A percentile compares a stretch with the other conserved stretches of the same genome.
Evolutionary conservation across 306 rosid species (phyloP).

Genomic region (Vigna nakashimae): DNA sequence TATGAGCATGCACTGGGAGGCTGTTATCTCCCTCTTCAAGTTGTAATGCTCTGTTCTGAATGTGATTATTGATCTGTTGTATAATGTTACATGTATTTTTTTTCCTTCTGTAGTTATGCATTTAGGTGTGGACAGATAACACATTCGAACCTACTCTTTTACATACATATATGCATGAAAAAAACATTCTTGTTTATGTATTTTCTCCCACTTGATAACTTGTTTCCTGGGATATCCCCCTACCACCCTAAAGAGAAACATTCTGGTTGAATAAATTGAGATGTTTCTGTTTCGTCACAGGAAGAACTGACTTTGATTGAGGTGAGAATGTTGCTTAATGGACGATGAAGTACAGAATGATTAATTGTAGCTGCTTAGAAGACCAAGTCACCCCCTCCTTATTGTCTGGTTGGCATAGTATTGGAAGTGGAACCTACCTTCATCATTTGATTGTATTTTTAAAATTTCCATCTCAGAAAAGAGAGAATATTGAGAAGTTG

Average conservation of each 20-base stretch:
- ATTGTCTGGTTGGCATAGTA: conserved; percentile 1
- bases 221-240: not conserved
- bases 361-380: conserved; percentile 20
- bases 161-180: conserved; percentile 9
- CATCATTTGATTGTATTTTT: conserved; percentile 1
- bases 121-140: not conserved
- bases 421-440: not conserved
- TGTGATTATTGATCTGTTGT: conserved; percentile 21
- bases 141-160: not conserved
- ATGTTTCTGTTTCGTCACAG: conserved; percentile 18
- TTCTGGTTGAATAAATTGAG: conserved; percentile 2
- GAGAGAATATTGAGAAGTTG: not conserved
- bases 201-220: not conserved
- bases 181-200: conserved; percentile 17
- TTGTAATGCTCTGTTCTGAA: conserved; percentile 13
- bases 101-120: conserved; percentile 6
- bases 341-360: conserved; percentile 34
- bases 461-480: not conserved
- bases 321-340: conserved; percentile 11
- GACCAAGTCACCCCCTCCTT: conserved; percentile 4
- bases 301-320: conserved; percentile 41
- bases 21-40: conserved; percentile 11
- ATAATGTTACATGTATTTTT: conserved; percentile 18
- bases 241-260: not conserved
- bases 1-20: conserved; percentile 11